Evolutionary conservation across 1,284 basidiomycete genomes (phyloP).

Genomic region (Rhodotorula sp.): DNA sequence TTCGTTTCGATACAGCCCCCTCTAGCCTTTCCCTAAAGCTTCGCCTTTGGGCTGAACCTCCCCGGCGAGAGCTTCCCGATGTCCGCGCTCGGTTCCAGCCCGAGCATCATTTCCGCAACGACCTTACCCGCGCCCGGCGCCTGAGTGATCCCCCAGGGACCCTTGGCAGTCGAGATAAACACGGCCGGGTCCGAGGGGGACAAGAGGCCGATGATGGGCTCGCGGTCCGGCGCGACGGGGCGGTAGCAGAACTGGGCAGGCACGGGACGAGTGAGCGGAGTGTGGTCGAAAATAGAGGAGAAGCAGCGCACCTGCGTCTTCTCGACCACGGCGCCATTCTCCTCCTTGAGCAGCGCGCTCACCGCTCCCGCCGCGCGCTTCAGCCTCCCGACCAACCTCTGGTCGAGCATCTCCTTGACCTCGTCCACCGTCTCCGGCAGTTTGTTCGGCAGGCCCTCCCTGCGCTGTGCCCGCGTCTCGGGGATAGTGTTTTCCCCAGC

Average conservation of each 20-base stretch:
- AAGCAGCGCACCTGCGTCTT: constrained; percentile 17
- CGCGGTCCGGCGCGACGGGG: constrained; percentile 32
- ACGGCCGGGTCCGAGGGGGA: not conserved
- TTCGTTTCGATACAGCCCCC: not conserved
- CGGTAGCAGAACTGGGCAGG: constrained; percentile 39
- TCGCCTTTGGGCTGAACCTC: constrained; percentile 18
- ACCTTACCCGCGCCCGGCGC: constrained; percentile 33
- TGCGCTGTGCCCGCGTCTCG: not conserved
- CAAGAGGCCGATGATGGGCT: constrained; percentile 30
- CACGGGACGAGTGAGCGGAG: not conserved
- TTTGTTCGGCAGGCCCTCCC: constrained; percentile 12
- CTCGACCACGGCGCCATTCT: constrained; percentile 35
- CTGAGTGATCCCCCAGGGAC: constrained; percentile 42
- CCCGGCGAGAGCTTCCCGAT: constrained; percentile 1
- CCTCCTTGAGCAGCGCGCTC: constrained; percentile 31
- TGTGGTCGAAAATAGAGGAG: not conserved
- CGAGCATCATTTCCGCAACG: constrained; percentile 29
- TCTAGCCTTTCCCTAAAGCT: not conserved
- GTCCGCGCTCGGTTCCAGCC: constrained; percentile 19
- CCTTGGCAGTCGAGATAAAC: constrained; percentile 33
- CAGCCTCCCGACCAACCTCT: constrained; percentile 17
- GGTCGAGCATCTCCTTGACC: constrained; percentile 30
- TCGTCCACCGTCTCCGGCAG: constrained; percentile 29
- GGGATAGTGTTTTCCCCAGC: constrained; percentile 42
- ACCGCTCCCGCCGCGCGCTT: constrained; percentile 25